A percentile compares a stretch with the other conserved stretches of the same genome.
Evolutionary conservation across 768 basidiomycete genomes (phyloP).

Genomic region (Boletus speciosus): DNA sequence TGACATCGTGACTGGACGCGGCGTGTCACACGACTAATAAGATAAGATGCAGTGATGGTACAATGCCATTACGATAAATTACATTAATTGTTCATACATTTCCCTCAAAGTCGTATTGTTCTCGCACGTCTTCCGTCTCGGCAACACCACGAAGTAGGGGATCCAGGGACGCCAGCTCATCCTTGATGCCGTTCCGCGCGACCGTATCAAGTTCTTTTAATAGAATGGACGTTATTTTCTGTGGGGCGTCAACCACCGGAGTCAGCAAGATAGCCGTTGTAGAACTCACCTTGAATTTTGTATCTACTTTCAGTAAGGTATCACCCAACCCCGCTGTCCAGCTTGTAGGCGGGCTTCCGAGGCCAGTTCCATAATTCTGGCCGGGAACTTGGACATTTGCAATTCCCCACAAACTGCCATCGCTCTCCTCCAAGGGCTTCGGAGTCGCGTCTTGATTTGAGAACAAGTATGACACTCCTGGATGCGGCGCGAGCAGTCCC

Average conservation of each 20-base stretch:
- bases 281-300: conserved; percentile 71
- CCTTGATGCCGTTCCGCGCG: conserved; percentile 75
- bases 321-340: conserved; percentile 69
- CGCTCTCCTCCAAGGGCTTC: conserved; percentile 39
- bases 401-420: conserved; percentile 69
- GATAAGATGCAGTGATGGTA: conserved; percentile 17
- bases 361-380: conserved; percentile 30
- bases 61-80: conserved; percentile 19
- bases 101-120: conserved; percentile 44
- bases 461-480: conserved; percentile 81
- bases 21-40: conserved; percentile 16
- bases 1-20: conserved; percentile 25
- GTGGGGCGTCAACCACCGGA: conserved; percentile 6
- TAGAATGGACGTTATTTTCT: conserved; percentile 82
- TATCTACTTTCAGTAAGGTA: conserved; percentile 75
- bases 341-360: conserved; percentile 51
- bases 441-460: conserved; percentile 34
- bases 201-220: conserved; percentile 83
- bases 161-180: conserved; percentile 79
- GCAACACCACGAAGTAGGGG: conserved; percentile 65
- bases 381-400: conserved; percentile 45
- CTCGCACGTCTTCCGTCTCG: conserved; percentile 34
- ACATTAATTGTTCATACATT: conserved; percentile 27
- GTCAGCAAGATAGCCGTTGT: not conserved
- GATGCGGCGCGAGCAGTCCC: conserved; percentile 71